Evolutionary conservation across 2,329 filamentous ascomycete species (phyloP).

Genomic region (Huntiella bhutanensis): DNA sequence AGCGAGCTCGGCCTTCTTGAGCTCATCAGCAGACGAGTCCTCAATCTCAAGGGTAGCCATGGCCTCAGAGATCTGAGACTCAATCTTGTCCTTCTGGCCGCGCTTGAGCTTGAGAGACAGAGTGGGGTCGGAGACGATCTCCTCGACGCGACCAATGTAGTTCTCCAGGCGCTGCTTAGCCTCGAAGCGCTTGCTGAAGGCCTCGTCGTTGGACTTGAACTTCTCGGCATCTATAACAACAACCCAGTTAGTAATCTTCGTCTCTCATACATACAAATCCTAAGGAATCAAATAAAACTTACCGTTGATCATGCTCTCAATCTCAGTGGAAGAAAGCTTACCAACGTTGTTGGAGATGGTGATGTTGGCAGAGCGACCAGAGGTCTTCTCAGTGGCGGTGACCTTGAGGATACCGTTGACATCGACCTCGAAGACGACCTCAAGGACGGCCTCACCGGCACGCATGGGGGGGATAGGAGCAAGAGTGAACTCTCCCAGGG

Average conservation of each 20-base stretch:
- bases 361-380: slow-evolving; percentile 95
- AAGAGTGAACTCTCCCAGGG: slow-evolving; percentile 89
- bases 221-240: slow-evolving; percentile 58
- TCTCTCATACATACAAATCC: neutral
- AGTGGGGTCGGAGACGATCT: slow-evolving; percentile 92
- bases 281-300: slow-evolving; percentile 16
- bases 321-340: slow-evolving; percentile 86
- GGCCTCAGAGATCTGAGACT: slow-evolving; percentile 87
- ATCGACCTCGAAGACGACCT: slow-evolving; percentile 97
- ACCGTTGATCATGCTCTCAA: slow-evolving; percentile 93
- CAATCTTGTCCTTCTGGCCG: slow-evolving; percentile 98
- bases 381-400: slow-evolving; percentile 96
- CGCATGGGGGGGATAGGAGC: slow-evolving; percentile 75
- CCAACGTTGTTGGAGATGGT: slow-evolving; percentile 99
- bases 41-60: slow-evolving; percentile 96
- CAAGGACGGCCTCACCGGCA: slow-evolving; percentile 88
- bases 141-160: slow-evolving; percentile 96
- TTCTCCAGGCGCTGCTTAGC: slow-evolving; percentile 97
- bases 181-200: slow-evolving; percentile 99
- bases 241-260: slow-evolving; percentile 7
- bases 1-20: slow-evolving; percentile 99
- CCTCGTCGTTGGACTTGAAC: slow-evolving; percentile 96
- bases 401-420: slow-evolving; percentile 99
- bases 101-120: slow-evolving; percentile 97
- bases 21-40: slow-evolving; percentile 76